These are phyloP conservation scores for Urochloa ruziziensis DNA, from an alignment of 176 grass and related monocot genomes.

Conservation along the genomic window DNA sequence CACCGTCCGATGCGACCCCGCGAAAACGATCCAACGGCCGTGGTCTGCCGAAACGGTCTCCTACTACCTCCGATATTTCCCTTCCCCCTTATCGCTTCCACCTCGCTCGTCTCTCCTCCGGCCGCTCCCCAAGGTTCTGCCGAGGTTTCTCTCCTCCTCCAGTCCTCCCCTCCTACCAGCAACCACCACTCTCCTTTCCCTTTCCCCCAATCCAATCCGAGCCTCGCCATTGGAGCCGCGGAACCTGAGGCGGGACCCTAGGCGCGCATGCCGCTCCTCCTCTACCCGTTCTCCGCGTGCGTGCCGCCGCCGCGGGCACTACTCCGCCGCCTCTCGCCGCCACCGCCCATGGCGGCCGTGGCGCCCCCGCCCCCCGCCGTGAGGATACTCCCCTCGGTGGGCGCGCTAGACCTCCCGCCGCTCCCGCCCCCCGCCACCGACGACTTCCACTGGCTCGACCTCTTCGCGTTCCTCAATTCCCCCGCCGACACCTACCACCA, in stretches of 20 bases:
- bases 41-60: neutral
- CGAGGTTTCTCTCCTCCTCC: slow-evolving; percentile 34
- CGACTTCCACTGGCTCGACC: slow-evolving; percentile 60
- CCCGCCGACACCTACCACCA: slow-evolving; percentile 45
- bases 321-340: slow-evolving; percentile 48
- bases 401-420: neutral
- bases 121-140: slow-evolving; percentile 30
- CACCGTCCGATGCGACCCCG: neutral
- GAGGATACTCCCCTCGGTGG: neutral
- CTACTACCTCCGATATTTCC: slow-evolving; percentile 40
- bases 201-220: neutral
- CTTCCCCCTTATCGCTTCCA: slow-evolving; percentile 28
- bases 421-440: slow-evolving; percentile 30
- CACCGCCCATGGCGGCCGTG: slow-evolving; percentile 50
- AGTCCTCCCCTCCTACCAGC: neutral
- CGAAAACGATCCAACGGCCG: slow-evolving; percentile 30
- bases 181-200: neutral
- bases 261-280: slow-evolving; percentile 51
- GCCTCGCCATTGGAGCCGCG: neutral
- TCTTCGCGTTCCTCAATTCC: slow-evolving; percentile 55
- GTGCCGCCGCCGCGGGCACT: slow-evolving; percentile 45
- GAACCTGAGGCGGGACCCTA: neutral
- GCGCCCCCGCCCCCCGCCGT: slow-evolving; percentile 4
- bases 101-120: neutral
- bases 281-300: slow-evolving; percentile 43